Base-by-base conservation (phyloP, 1,139 yeast genomes). In the Blastobotrys petasosporus region DNA sequence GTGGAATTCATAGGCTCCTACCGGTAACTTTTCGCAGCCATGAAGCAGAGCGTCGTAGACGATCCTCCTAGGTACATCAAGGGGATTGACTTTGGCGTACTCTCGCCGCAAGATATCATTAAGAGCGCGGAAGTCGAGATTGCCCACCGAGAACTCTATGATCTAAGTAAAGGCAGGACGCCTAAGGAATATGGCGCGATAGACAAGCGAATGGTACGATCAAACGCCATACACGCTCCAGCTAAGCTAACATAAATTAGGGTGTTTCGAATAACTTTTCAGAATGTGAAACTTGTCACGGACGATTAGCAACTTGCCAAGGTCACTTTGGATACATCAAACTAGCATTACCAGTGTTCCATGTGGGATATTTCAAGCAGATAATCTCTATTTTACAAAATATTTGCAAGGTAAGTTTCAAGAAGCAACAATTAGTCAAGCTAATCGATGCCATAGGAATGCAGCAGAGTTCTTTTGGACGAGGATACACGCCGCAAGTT, bases 281-380 rank as follows among this genome's bases (percentile, higher is more conserved):
- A 20, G 95, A 85, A 61, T 94, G 98, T 71, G 65, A 78, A 12
- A 94, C 97, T 0, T 94, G 99, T 68, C 88, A 81, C 57, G 97
- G 97, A 7, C 82, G 82, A 57, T 70, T 94, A 58, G 96, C 96
- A 0, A 79, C 95, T 1, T 94, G 99, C 64, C 97, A 92, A 67
- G 99, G 99, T 46, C 99, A 94, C 68, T 94, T 94, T 64, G 99
- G 99, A 37, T 95, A 94, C 61, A 79, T 94, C 53, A 79, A 87
- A 56, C 74, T 94, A 45, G 96, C 97, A 0, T 71, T 94, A 42
- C 99, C 99, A 1, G 97, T 90, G 13, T 94, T 92, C 69, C 98
- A 94, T 62, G 94, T 92, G 39, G 99, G 99, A 4, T 94, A 88
- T 64, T 92, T 94, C 74, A 92, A 90, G 64, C 82, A 94, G 35